phyloP scores from a whole-genome alignment of 768 basidiomycete species.

The Porphyrellus cyaneotinctus region DNA sequence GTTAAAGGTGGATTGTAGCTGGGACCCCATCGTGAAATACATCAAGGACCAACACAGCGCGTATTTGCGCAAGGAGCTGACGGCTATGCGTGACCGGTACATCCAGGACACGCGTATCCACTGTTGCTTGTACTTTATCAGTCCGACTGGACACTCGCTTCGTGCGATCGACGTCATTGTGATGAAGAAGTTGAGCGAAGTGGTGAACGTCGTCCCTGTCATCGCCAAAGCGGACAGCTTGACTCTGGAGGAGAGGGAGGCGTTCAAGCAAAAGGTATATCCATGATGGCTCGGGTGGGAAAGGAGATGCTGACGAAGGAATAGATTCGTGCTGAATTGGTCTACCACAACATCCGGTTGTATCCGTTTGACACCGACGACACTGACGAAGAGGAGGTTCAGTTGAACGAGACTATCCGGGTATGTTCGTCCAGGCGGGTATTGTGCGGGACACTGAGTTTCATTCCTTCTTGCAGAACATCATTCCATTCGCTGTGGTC shows the following conservation, averaged over 20 bases:
- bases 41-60: constrained; percentile 99
- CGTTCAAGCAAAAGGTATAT: constrained; percentile 87
- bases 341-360: constrained; percentile 86
- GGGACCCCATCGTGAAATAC: constrained; percentile 99
- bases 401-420: constrained; percentile 85
- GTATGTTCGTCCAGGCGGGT: constrained; percentile 43
- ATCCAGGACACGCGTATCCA: constrained; percentile 99
- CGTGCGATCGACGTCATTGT: constrained; percentile 97
- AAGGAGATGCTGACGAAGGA: constrained; percentile 9
- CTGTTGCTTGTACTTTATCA: constrained; percentile 98
- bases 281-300: background rate
- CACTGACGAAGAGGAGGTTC: constrained; percentile 86
- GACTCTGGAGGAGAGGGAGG: constrained; percentile 87
- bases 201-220: constrained; percentile 99
- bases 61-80: constrained; percentile 97
- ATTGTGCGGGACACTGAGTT: background rate
- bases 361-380: constrained; percentile 99
- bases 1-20: constrained; percentile 46
- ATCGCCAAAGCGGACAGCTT: constrained; percentile 96
- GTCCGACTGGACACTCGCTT: constrained; percentile 95
- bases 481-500: constrained; percentile 95
- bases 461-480: constrained; percentile 48
- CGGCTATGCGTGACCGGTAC: constrained; percentile 96
- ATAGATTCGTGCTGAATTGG: constrained; percentile 90
- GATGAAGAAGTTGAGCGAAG: constrained; percentile 98